A percentile compares a stretch with the other conserved stretches of the same genome.
These are phyloP conservation scores for Linderniella brevidens DNA, from an alignment of 257 asterid species.

Conservation along the genomic window DNA sequence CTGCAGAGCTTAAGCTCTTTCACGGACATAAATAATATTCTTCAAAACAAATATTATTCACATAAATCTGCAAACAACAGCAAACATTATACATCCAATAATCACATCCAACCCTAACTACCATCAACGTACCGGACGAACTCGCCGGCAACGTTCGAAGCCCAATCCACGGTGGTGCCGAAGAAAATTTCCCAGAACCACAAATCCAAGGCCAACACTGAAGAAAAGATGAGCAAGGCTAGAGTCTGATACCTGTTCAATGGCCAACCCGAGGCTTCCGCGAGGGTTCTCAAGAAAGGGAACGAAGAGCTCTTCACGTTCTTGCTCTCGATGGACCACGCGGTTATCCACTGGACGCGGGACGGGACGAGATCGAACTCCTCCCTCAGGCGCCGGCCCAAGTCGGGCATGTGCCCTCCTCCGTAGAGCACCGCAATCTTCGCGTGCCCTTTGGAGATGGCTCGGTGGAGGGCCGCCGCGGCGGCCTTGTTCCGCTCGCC, in stretches of 20 bases:
- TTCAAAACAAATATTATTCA: too few species aligned
- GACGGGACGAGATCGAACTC: constrained; percentile 78
- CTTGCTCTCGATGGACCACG: constrained; percentile 67
- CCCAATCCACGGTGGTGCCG: constrained; percentile 57
- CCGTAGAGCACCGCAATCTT: constrained; percentile 88
- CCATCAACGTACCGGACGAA: constrained; percentile 15
- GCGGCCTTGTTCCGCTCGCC: constrained; percentile 93
- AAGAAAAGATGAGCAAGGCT: constrained; percentile 73
- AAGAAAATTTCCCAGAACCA: constrained; percentile 87
- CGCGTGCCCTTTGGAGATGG: constrained; percentile 47
- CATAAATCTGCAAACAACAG: too few species aligned
- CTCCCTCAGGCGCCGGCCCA: constrained; percentile 62
- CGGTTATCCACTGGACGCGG: constrained; percentile 79
- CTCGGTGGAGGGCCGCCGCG: constrained; percentile 46
- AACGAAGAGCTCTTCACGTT: constrained; percentile 29
- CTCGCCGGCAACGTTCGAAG: constrained; percentile 33
- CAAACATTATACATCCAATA: too few species aligned
- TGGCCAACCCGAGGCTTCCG: constrained; percentile 60
- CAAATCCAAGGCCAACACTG: constrained; percentile 83
- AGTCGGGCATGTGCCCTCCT: constrained; percentile 98
- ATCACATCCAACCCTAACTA: too few species aligned
- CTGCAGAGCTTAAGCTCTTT: too few species aligned
- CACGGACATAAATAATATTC: too few species aligned
- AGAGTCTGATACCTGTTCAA: constrained; percentile 73
- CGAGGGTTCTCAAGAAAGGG: constrained; percentile 48